A percentile compares a stretch with the other conserved stretches of the same genome.
Conservation (phyloP, 176 grass and related monocot genomes). For the Cenchrus fungigraminus region DNA sequence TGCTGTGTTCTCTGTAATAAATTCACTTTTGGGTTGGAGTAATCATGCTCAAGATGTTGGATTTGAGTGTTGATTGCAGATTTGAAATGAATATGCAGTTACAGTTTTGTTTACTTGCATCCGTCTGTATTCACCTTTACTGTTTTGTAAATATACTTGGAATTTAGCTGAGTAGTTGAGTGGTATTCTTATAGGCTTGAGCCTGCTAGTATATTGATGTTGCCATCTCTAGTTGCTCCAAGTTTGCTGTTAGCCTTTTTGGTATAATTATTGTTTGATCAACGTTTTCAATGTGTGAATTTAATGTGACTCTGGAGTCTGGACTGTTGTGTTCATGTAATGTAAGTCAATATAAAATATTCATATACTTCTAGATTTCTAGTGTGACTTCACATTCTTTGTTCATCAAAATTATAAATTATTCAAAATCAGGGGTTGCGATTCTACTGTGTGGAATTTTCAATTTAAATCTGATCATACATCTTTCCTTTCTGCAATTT, state of each 20-base stretch:
- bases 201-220: not conserved
- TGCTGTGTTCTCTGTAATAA: not conserved
- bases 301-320: not conserved
- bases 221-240: slow-evolving; percentile 1
- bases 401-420: too few relatives aligned
- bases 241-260: not conserved
- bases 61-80: not conserved
- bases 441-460: not conserved
- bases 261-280: not conserved
- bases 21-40: not conserved
- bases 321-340: not conserved
- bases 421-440: too few relatives aligned
- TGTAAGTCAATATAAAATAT: not conserved
- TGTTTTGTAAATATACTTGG: not conserved
- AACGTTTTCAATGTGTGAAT: not conserved
- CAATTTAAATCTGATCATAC: slow-evolving; percentile 10
- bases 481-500: not conserved
- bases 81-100: not conserved
- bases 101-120: not conserved
- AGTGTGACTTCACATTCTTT: too few relatives aligned
- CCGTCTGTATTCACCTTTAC: not conserved
- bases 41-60: not conserved
- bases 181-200: not conserved
- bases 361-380: too few relatives aligned
- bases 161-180: not conserved